Evolutionary conservation across 1,284 basidiomycete species (phyloP), one percentile per base, ranked within the genome.

Genomic region (Fomitopsis pinicola): DNA sequence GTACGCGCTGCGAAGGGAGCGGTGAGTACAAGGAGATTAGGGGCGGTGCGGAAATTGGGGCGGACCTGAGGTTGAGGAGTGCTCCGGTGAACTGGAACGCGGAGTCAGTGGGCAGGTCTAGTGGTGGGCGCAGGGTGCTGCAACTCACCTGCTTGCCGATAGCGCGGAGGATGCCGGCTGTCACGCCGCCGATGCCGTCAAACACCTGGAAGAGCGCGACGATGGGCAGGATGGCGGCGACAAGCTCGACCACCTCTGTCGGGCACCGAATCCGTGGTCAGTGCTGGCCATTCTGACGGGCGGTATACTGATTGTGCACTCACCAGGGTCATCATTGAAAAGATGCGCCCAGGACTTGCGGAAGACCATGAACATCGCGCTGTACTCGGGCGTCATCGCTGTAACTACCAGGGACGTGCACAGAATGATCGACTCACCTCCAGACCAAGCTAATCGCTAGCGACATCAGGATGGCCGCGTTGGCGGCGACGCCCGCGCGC

Each of bases 321-420:
- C 33, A 84, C 88, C 80, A 7, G 85, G 81, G 74, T 97, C 94
- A 59, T 87, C 78, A 69, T 95, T 97, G 80, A 97, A 97, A 28
- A 96, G 73, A 69, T 88, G 87, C 3, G 83, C 94, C 91, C 92
- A 95, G 4, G 78, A 77, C 40, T 85, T 73, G 6, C 91, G 81
- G 80, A 94, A 93, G 14, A 82, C 72, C 65, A 94, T 68, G 72
- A 92, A 91, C 72, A 93, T 77, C 0, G 80, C 70, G 63, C 91
- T 93, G 63, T 22, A 50, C 17, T 8, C 30, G 30, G 8, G 30
- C 22, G 22, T 35, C 14, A 9, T 5, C 44, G 12, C 57, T 5
- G 57, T 42, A 22, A 38, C 17, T 38, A 14, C 7, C 40, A 40
- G 52, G 14, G 26, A 40, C 26, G 5, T 12, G 17, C 7, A 5